phyloP scores from a whole-genome alignment of 1,284 basidiomycete species.

The Anthracocystis walkeri region DNA sequence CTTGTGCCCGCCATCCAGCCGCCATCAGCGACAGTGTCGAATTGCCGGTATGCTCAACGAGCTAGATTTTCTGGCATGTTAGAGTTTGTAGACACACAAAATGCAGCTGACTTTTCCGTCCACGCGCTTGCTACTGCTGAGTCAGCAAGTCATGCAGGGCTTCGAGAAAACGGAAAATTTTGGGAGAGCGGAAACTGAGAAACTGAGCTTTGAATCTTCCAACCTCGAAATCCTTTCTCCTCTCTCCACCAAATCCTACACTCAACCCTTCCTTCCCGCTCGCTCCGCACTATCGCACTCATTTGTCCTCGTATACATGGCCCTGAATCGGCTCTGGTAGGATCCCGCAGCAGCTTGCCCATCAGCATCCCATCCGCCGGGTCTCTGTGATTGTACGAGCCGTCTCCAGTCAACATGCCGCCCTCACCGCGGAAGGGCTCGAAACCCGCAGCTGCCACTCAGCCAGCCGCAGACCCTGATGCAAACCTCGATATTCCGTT shows the following conservation, averaged over 20 bases:
- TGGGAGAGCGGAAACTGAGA: slow-evolving; percentile 16
- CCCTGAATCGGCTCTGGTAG: neutral
- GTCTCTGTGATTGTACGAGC: neutral
- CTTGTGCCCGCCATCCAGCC: no score
- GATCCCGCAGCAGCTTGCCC: neutral
- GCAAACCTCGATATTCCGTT: slow-evolving; percentile 3
- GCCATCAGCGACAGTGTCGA: no score
- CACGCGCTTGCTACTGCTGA: slow-evolving; percentile 9
- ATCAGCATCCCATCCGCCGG: neutral
- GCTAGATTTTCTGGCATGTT: neutral
- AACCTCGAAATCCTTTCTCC: slow-evolving; percentile 4
- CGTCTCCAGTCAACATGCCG: slow-evolving; percentile 18
- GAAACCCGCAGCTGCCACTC: slow-evolving; percentile 2
- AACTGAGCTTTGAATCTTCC: slow-evolving; percentile 32
- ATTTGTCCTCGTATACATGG: neutral
- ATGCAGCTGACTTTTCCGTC: neutral
- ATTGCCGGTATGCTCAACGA: no score
- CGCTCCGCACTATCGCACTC: slow-evolving; percentile 5
- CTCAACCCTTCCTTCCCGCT: neutral
- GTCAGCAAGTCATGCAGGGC: slow-evolving; percentile 23
- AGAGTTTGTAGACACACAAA: neutral
- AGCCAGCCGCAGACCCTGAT: neutral
- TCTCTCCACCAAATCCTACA: slow-evolving; percentile 1
- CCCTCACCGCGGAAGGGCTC: slow-evolving; percentile 28
- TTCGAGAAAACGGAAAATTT: slow-evolving; percentile 35